Conservation (phyloP, 768 basidiomycete genomes). For the Tulasnella calospora region DNA sequence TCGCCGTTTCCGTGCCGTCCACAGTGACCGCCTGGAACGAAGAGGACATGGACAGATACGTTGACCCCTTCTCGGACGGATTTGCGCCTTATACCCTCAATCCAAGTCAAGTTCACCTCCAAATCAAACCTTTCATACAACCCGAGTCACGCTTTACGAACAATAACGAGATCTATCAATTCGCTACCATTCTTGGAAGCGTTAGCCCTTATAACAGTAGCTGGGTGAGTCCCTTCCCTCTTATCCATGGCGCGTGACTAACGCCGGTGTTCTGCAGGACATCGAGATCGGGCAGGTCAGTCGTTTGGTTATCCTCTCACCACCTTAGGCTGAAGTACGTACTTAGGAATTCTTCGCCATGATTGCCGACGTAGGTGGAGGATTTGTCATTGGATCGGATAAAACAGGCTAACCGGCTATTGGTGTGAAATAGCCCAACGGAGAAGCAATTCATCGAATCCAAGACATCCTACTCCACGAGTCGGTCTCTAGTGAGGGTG, state of each 20-base stretch:
- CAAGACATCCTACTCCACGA: conserved; percentile 48
- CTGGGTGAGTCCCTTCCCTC: conserved; percentile 35
- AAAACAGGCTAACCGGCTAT: conserved; percentile 1
- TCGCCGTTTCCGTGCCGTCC: no score
- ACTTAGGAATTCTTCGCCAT: conserved; percentile 41
- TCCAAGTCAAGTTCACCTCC: no score
- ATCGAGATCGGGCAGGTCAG: conserved; percentile 47
- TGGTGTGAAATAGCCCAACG: conserved; percentile 34
- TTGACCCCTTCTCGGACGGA: no score
- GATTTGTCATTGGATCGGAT: conserved; percentile 18
- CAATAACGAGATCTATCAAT: conserved; percentile 46
- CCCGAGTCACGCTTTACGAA: conserved; percentile 43
- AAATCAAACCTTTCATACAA: no score
- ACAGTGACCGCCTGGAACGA: no score
- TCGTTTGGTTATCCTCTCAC: conserved; percentile 13
- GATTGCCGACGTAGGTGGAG: conserved; percentile 37
- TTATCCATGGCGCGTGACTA: conserved; percentile 27
- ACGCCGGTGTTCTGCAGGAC: conserved; percentile 35
- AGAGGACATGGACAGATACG: no score
- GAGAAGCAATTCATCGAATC: conserved; percentile 50
- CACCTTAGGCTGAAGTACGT: neutral
- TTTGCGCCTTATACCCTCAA: no score
- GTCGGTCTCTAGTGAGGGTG: conserved; percentile 41
- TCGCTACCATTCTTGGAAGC: conserved; percentile 33
- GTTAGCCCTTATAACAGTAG: conserved; percentile 31